Evolutionary conservation across 768 basidiomycete species (phyloP).

Genomic region (Dentipellis fragilis): DNA sequence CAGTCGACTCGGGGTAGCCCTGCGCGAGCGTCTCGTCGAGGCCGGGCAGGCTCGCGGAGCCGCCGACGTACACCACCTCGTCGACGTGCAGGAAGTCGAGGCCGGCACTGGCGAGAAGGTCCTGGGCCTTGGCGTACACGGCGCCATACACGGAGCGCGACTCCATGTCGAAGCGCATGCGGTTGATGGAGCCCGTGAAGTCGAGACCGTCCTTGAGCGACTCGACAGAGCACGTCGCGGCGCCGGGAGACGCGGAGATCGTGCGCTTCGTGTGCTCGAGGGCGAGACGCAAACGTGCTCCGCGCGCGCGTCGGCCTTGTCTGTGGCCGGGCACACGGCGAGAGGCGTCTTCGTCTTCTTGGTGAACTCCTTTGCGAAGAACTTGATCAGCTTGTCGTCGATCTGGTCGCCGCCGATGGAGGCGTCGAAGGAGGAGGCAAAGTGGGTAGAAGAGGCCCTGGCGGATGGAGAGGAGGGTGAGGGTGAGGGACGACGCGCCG

Average conservation of each 20-base stretch:
- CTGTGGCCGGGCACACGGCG: constrained; percentile 47
- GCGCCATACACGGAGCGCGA: constrained; percentile 48
- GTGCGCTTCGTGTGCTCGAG: constrained; percentile 94
- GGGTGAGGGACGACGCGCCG: constrained; percentile 61
- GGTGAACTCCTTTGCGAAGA: constrained; percentile 92
- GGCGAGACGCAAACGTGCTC: constrained; percentile 90
- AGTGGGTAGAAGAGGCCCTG: constrained; percentile 65
- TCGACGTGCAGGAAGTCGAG: constrained; percentile 62
- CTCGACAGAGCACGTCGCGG: constrained; percentile 88
- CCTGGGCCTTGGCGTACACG: constrained; percentile 39
- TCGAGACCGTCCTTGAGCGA: constrained; percentile 91
- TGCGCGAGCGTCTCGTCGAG: constrained; percentile 49
- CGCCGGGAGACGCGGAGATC: constrained; percentile 66
- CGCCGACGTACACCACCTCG: constrained; percentile 75
- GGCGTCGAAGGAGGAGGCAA: constrained; percentile 34
- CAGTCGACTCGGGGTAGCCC: constrained; percentile 51
- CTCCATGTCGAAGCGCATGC: constrained; percentile 35
- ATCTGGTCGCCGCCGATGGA: constrained; percentile 59
- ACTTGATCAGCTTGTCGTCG: constrained; percentile 76
- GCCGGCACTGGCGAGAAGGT: constrained; percentile 40
- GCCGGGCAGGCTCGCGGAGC: constrained; percentile 64
- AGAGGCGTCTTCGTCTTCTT: constrained; percentile 86
- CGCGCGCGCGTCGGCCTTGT: constrained; percentile 64
- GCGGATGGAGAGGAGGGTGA: constrained; percentile 64
- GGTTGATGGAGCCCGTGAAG: constrained; percentile 63